phyloP scores from a whole-genome alignment of 179 eudicot genomes.

The Corrigiola litoralis region DNA sequence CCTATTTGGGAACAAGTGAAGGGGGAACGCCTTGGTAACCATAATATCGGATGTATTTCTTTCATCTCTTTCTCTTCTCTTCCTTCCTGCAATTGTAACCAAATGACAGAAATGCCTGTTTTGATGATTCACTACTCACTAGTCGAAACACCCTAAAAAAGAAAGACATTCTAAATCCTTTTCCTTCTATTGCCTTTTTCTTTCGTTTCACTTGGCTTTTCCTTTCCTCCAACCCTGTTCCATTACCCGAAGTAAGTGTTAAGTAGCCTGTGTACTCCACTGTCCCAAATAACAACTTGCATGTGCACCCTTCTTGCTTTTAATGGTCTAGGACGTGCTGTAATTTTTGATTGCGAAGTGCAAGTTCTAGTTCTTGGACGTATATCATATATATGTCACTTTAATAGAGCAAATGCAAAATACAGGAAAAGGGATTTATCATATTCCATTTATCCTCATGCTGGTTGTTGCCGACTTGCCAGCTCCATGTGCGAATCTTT shows the following conservation, averaged over 20 bases:
- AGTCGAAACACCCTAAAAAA: not conserved
- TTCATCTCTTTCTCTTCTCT: not conserved
- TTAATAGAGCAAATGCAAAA: not conserved
- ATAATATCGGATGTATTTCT: not conserved
- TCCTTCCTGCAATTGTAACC: not conserved
- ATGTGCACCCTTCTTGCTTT: constrained; percentile 20
- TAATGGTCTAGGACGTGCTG: constrained; percentile 5
- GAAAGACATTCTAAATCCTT: constrained; percentile 9
- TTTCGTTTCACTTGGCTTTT: constrained; percentile 9
- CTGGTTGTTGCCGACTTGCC: constrained; percentile 25
- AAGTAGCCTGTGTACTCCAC: constrained; percentile 10
- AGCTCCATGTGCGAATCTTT: constrained; percentile 5
- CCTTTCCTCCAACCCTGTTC: constrained; percentile 10
- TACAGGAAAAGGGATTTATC: constrained; percentile 2
- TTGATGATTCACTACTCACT: not conserved
- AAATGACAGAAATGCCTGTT: constrained; percentile 11
- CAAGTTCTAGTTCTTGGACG: constrained; percentile 16
- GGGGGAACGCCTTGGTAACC: constrained; percentile 12
- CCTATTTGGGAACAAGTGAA: constrained; percentile 10
- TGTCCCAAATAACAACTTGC: constrained; percentile 11
- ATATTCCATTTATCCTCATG: constrained; percentile 4
- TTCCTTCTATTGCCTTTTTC: not conserved
- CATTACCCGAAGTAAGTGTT: constrained; percentile 16
- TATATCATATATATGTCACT: not conserved
- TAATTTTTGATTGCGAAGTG: constrained; percentile 19